Percentiles rank a stretch among this genome's conserved stretches.
Conservation (phyloP, 1,284 basidiomycete species). For the Austroboletus niveus region DNA sequence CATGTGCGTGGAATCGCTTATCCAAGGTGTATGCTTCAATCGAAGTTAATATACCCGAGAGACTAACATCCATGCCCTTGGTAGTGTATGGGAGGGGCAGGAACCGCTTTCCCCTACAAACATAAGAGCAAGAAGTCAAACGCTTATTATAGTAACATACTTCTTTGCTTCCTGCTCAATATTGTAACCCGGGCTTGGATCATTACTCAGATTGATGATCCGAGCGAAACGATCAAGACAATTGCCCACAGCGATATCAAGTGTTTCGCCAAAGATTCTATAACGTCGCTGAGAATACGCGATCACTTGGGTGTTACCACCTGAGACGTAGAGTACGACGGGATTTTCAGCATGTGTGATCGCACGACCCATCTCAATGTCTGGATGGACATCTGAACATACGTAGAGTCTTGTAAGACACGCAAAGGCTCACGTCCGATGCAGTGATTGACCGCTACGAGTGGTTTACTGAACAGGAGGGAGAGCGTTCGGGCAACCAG, state of each 20-base stretch:
- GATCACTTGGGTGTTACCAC: constrained; percentile 99
- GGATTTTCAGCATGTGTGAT: constrained; percentile 95
- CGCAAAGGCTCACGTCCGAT: constrained; percentile 77
- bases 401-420: neutral
- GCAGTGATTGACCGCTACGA: constrained; percentile 98
- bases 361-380: constrained; percentile 98
- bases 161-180: constrained; percentile 95
- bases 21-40: constrained; percentile 87
- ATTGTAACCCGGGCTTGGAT: constrained; percentile 97
- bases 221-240: constrained; percentile 97
- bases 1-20: constrained; percentile 62
- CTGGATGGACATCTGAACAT: constrained; percentile 40
- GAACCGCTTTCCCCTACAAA: constrained; percentile 67
- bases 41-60: constrained; percentile 90
- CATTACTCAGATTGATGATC: constrained; percentile 94
- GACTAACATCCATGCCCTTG: constrained; percentile 97
- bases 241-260: constrained; percentile 99
- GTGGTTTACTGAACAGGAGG: constrained; percentile 85
- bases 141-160: constrained; percentile 38
- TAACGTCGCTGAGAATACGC: constrained; percentile 98
- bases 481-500: constrained; percentile 93
- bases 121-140: neutral
- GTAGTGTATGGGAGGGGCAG: constrained; percentile 91
- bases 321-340: constrained; percentile 97
- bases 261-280: constrained; percentile 97